Evolutionary conservation across 1,139 yeast genomes (phyloP), one percentile per base, ranked within the genome.

Genomic region (Kodamaea sp.): DNA sequence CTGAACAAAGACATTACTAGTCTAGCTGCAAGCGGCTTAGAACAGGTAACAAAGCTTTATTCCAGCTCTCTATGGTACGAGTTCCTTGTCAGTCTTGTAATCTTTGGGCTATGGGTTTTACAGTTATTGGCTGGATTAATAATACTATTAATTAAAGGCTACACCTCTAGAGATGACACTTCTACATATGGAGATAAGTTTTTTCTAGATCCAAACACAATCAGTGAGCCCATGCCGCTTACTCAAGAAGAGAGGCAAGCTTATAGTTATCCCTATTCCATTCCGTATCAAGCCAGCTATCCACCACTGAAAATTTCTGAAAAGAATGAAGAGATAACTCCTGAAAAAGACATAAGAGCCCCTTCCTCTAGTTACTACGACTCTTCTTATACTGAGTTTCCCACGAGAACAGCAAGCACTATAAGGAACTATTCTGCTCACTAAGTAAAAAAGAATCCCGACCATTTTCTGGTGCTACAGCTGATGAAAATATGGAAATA

Each of bases 41-140:
- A 46, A 2, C 48, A 57, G 2, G 41, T 71, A 29, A 41, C 56
- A 7, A 42, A 42, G 1, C 37, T 60, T 4, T 76, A 68, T 45
- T 54, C 55, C 24, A 44, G 59, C 4, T 54, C 71, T 0, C 41
- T 78, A 4, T 43, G 54, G 43, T 36, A 62, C 7, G 86, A 82
- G 50, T 50, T 79, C 3, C 60, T 60, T 28, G 57, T 81, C 3
- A 63, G 80, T 2, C 26, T 68, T 1, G 60, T 53, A 0, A 47
- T 83, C 1, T 34, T 79, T 2, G 68, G 63, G 0, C 25, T 74
- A 0, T 82, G 86, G 83, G 3, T 65, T 0, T 8, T 70, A 0
- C 80, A 77, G 45, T 24, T 72, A 1, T 22, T 71, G 0, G 46
- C 73, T 4, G 84, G 73, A 2, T 16, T 50, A 4, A 7, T 50